These are phyloP conservation scores for Pueraria montana DNA, from an alignment of 306 rosid genomes.

Conservation along the genomic window DNA sequence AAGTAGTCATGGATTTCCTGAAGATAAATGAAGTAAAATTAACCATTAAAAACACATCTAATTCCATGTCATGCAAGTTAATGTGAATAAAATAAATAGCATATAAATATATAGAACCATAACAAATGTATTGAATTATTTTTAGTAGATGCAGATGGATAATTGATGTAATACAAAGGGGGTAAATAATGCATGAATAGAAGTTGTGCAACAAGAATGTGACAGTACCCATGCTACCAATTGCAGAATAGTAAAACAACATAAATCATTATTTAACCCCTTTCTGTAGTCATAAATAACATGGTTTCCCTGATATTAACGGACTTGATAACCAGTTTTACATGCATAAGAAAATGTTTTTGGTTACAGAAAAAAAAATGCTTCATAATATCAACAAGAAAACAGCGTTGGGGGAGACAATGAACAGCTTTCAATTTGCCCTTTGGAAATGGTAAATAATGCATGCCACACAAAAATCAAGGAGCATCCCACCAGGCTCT, in stretches of 20 bases:
- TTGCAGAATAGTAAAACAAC: neutral
- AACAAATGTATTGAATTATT: neutral
- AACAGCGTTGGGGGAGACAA: neutral
- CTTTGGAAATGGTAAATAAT: conserved; percentile 6
- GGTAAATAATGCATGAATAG: neutral
- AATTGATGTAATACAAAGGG: neutral
- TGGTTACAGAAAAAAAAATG: neutral
- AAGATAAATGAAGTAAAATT: conserved; percentile 37
- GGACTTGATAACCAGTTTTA: neutral
- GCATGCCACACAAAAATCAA: neutral
- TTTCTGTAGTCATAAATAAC: neutral
- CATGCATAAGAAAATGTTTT: neutral
- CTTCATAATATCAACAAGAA: neutral
- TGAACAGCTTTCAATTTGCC: neutral
- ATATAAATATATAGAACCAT: conserved; percentile 12
- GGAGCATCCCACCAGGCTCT: neutral
- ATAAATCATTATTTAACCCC: neutral
- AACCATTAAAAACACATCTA: neutral
- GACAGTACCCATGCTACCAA: neutral
- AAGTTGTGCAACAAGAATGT: neutral
- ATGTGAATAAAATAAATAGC: neutral
- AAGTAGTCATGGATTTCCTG: conserved; percentile 99
- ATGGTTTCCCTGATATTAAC: neutral
- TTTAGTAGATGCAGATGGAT: conserved; percentile 3
- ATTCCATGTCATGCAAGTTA: conserved; percentile 24